phyloP scores from a whole-genome alignment of 78 protist species.

The Dictyostelium intermedium region DNA sequence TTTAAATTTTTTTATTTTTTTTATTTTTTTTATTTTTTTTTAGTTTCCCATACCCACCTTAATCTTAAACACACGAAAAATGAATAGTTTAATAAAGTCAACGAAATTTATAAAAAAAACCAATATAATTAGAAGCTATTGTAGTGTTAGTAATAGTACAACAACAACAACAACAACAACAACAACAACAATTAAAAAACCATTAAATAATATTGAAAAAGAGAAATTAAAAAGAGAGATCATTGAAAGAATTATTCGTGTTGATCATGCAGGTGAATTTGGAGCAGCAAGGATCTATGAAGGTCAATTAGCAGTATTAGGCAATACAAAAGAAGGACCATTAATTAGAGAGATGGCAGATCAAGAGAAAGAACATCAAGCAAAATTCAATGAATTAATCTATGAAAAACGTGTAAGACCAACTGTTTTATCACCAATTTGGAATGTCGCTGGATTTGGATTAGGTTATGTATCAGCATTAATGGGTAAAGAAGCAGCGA shows the following conservation, averaged over 20 bases:
- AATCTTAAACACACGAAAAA: neutral
- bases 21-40: neutral
- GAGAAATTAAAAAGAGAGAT: conserved; percentile 34
- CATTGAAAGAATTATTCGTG: conserved; percentile 81
- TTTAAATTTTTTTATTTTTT: neutral
- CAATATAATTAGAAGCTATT: neutral
- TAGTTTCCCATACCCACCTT: neutral
- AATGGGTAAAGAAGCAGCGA: conserved; percentile 90
- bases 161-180: neutral
- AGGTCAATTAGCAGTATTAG: conserved; percentile 85
- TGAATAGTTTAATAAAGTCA: neutral
- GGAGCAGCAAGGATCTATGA: conserved; percentile 88
- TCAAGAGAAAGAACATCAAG: conserved; percentile 86
- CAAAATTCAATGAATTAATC: conserved; percentile 72
- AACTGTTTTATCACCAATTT: conserved; percentile 82
- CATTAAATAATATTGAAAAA: neutral
- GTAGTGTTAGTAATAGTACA: neutral
- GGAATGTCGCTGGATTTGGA: conserved; percentile 87
- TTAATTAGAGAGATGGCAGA: conserved; percentile 83
- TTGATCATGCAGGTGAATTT: conserved; percentile 91
- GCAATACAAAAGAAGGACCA: conserved; percentile 47
- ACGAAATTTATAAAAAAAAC: neutral
- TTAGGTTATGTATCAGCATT: conserved; percentile 84
- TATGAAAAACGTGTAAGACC: conserved; percentile 87
- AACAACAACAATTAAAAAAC: neutral